phyloP scores from a whole-genome alignment of 306 rosid genomes.

The Ceratonia siliqua region DNA sequence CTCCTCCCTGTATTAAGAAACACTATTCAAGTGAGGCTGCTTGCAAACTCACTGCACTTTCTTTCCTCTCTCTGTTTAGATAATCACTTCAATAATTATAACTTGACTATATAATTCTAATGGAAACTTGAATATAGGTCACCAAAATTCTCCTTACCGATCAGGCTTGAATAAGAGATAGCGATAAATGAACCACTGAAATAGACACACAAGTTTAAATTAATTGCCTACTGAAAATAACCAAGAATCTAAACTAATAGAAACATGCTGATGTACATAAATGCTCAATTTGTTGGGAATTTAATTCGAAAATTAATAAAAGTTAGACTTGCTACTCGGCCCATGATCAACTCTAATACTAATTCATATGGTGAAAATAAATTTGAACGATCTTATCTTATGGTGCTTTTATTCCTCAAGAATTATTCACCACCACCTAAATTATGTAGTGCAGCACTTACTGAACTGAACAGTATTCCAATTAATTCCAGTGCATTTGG shows the following conservation, averaged over 20 bases:
- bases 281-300: background rate
- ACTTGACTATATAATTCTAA: background rate
- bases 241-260: background rate
- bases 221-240: conserved; percentile 11
- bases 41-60: background rate
- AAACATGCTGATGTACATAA: background rate
- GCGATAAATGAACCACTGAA: conserved; percentile 97
- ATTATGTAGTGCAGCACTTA: conserved; percentile 42
- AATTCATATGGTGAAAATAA: background rate
- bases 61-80: background rate
- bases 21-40: conserved; percentile 20
- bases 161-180: conserved; percentile 92
- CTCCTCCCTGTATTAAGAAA: conserved; percentile 60
- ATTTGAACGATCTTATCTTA: background rate
- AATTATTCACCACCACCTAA: background rate
- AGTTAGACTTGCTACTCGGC: background rate
- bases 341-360: background rate
- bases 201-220: conserved; percentile 37
- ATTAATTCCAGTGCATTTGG: conserved; percentile 68
- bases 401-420: background rate
- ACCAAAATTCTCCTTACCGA: conserved; percentile 52
- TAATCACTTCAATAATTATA: background rate
- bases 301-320: background rate
- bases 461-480: conserved; percentile 74
- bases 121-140: conserved; percentile 9